A percentile compares a stretch with the other conserved stretches of the same genome.
Conservation (phyloP, 148 eudicot genomes). For the Rhododendron kiyosumense region DNA sequence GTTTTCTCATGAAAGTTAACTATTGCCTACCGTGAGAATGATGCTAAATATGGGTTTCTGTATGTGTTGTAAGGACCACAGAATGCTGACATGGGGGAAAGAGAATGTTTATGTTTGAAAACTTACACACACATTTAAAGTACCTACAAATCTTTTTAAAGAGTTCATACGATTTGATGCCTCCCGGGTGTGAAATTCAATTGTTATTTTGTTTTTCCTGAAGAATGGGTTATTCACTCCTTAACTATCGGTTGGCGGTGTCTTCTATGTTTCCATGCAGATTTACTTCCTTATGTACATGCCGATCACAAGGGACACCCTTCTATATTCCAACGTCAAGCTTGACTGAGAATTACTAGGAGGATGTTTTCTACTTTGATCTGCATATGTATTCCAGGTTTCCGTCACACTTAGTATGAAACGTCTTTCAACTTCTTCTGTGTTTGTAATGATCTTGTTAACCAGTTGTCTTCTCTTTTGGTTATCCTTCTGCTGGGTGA, state of each 20-base stretch:
- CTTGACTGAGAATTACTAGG: slow-evolving; percentile 45
- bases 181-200: not conserved
- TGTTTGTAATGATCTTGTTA: not conserved
- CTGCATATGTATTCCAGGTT: slow-evolving; percentile 18
- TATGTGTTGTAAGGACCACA: not conserved
- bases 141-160: not conserved
- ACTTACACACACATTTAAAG: not conserved
- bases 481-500: not conserved
- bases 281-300: slow-evolving; percentile 63
- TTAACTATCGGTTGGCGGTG: not conserved
- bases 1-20: not conserved
- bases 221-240: not conserved
- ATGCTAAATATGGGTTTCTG: not conserved
- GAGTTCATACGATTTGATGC: not conserved
- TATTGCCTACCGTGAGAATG: not conserved
- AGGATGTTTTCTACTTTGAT: not conserved
- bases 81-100: not conserved
- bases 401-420: not conserved
- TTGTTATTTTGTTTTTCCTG: not conserved
- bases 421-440: not conserved
- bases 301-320: slow-evolving; percentile 92
- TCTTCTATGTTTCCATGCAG: slow-evolving; percentile 36
- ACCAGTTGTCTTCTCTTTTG: not conserved
- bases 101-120: not conserved
- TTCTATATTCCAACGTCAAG: slow-evolving; percentile 86